These are phyloP conservation scores for Aphanomyces stellatus DNA, from an alignment of 352 stramenopile genomes.

Conservation along the genomic window DNA sequence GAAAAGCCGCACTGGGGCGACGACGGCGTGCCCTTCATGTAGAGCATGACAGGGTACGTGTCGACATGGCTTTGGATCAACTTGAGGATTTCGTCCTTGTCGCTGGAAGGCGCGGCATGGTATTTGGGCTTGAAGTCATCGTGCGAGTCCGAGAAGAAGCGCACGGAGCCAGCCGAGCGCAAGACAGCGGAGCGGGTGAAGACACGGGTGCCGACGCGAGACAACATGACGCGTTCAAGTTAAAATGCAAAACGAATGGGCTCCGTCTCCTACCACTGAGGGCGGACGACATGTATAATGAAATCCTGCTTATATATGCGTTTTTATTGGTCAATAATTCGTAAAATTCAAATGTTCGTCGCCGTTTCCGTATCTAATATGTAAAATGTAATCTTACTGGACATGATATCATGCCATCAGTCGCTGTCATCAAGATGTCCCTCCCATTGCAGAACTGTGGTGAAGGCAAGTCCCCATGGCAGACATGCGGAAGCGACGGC, in stretches of 20 bases:
- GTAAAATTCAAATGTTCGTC: too few species aligned
- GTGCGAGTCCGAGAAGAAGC: constrained; percentile 48
- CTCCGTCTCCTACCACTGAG: not conserved
- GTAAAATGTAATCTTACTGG: too few species aligned
- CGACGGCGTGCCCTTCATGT: constrained; percentile 99
- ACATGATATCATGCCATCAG: not conserved
- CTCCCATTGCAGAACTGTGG: not conserved
- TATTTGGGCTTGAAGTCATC: constrained; percentile 85
- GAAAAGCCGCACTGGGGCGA: constrained; percentile 97
- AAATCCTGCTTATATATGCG: not conserved
- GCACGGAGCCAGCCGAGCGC: not conserved
- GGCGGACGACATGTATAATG: not conserved
- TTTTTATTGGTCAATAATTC: not conserved
- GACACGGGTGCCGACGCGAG: not conserved
- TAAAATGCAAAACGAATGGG: constrained; percentile 14
- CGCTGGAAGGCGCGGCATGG: constrained; percentile 71
- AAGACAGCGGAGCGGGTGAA: not conserved
- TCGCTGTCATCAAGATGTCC: not conserved
- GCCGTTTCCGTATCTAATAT: too few species aligned
- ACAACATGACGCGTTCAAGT: not conserved
- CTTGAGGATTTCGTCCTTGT: constrained; percentile 84
- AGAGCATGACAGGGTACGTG: constrained; percentile 95
- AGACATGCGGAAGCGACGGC: not conserved
- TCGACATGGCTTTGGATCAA: constrained; percentile 88
- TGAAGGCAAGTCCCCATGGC: not conserved